Evolutionary conservation across 2,329 filamentous ascomycete species (phyloP), one percentile per base, ranked within the genome.

Genomic region (Aspergillus latus): DNA sequence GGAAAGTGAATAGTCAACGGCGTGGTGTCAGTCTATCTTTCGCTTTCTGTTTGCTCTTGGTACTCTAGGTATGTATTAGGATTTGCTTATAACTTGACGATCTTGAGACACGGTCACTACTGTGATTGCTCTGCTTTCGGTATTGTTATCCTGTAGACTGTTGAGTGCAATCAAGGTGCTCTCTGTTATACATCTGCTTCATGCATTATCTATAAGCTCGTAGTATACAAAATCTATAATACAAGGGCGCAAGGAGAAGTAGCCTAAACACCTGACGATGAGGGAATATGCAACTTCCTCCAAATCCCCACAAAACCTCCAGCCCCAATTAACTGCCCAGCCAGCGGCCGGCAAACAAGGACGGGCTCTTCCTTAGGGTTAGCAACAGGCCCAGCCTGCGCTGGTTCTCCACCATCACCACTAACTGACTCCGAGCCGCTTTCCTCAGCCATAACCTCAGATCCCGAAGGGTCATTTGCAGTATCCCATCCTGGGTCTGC

Each of bases 301-400:
- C 76, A 83, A 32, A 82, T 63, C 1, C 75, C 80, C 49, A 83
- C 68, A 60, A 83, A 83, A 2, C 80, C 80, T 43, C 80, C 80
- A 10, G 79, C 80, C 6, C 74, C 66, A 40, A 79, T 73, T 48
- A 72, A 69, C 7, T 72, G 60, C 7, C 80, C 80, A 52, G 80
- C 79, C 60, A 79, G 81, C 2, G 80, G 81, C 53, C 80, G 73
- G 59, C 80, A 82, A n/a, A 83, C 72, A 62, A 81, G 74, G 37
- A 78, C 75, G 58, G 68, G 73, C 3, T 74, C 71, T 37, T 64
- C 63, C 44, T 64, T 66, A 2, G 52, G 29, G 5, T 21, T 26
- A 26, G 40, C 40, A 26, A 7, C 40, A 43, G 15, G 6, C 40
- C 21, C 7, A 15, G 40, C 40, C 40, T 21, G 15, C 11, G 40